Evolutionary conservation across 192 early-diverging fungal genomes (phyloP), one percentile per base, ranked within the genome.

Genomic region (Gigaspora rosea): DNA sequence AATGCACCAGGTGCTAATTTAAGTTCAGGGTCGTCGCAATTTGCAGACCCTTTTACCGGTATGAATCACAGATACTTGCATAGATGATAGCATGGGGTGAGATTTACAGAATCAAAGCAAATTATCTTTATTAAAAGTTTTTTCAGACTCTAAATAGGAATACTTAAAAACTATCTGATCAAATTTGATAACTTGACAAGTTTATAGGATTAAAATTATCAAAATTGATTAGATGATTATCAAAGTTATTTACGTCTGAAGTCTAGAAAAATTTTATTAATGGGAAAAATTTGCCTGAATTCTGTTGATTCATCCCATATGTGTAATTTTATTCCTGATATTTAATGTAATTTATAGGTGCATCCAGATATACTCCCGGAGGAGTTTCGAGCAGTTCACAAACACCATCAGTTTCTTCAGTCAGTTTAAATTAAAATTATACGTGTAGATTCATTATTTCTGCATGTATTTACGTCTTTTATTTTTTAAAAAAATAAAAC

Each of bases 1-100:
- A 99, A 98, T 80, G 85, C 96, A 8, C 82, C 88, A 10, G 90
- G 81, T 16, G 87, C 87, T 7, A 84, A 87, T 50, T 18, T 94
- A 62, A 92, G 91, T 16, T 51, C 70, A 12, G 54, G 77, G 6
- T 18, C 78, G 6, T 18, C 78, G 6, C 51, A 83, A 27, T 79
- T 81, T 62, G 79, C 73, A 12, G 89, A 90, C 73, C 89, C 89
- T 32, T 81, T 84, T 52, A 90, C 89, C 10, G 89, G 89, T 83
- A 76, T 58, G 54, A 56, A 13, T 56, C 11, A 11, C 52, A 56
- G 4, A 56, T 56, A n/a, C n/a, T 54, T 54, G 52, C 12, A 15
- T 56, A 15, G 4, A 15, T 15, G 18, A 18, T 16, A 16, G 9
- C 11, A 54, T 56, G 52, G 41, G 41, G 41, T 41, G 41, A 41